Evolutionary conservation across 2,329 filamentous ascomycete genomes (phyloP).

Genomic region (Sporothrix mexicana): DNA sequence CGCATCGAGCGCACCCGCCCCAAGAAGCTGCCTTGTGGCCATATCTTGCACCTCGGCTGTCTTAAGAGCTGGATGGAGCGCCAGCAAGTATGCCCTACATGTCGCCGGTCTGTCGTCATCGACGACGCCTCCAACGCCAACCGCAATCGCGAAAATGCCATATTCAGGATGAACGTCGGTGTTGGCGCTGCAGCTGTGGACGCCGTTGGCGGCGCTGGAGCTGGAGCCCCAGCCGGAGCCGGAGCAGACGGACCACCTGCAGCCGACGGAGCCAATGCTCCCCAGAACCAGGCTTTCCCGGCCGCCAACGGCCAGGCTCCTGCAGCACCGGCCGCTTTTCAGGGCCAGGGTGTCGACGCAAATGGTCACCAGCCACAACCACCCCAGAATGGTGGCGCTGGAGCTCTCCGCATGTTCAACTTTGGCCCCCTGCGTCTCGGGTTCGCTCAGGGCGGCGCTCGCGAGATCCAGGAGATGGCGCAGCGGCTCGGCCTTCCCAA

Average conservation of each 20-base stretch:
- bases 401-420: slow-evolving; percentile 46
- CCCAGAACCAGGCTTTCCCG: slow-evolving; percentile 4
- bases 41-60: slow-evolving; percentile 93
- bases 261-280: not conserved
- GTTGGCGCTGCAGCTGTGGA: slow-evolving; percentile 24
- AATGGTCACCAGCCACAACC: slow-evolving; percentile 43
- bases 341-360: slow-evolving; percentile 41
- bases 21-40: slow-evolving; percentile 95
- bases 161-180: slow-evolving; percentile 43
- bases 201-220: slow-evolving; percentile 31
- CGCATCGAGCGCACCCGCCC: slow-evolving; percentile 83
- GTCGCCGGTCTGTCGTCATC: slow-evolving; percentile 81
- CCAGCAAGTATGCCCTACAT: slow-evolving; percentile 96
- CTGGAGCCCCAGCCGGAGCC: not conserved
- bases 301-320: slow-evolving; percentile 39
- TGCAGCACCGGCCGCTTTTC: not conserved
- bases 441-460: slow-evolving; percentile 71
- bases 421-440: slow-evolving; percentile 77
- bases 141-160: slow-evolving; percentile 47
- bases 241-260: not conserved
- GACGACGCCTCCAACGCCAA: slow-evolving; percentile 42
- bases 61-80: slow-evolving; percentile 96
- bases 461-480: slow-evolving; percentile 70
- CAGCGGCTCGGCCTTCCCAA: slow-evolving; percentile 62
- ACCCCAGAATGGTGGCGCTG: slow-evolving; percentile 41